phyloP scores from a whole-genome alignment of 805 yeast species.

The Ogataea nitratoaversa region DNA sequence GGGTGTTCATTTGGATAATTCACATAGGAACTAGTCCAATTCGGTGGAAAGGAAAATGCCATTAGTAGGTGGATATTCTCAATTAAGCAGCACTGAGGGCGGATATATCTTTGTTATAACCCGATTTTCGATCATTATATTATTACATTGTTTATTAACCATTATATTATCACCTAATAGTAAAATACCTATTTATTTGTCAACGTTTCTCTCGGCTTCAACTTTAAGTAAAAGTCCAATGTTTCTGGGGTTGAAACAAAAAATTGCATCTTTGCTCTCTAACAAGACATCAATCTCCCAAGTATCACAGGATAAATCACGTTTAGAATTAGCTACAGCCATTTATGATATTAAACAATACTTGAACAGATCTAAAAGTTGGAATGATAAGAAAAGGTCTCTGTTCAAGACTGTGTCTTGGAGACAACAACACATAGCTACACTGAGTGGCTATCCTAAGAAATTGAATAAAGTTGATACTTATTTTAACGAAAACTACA shows the following conservation, averaged over 20 bases:
- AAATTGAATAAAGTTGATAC: constrained; percentile 49
- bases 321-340: constrained; percentile 33
- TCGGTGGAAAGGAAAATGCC: no score
- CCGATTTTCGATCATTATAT: constrained; percentile 25
- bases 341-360: constrained; percentile 46
- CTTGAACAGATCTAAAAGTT: constrained; percentile 32
- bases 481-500: constrained; percentile 44
- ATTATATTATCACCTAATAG: constrained; percentile 21
- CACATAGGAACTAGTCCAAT: no score
- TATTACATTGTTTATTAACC: constrained; percentile 20
- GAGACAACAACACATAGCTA: constrained; percentile 54
- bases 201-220: constrained; percentile 27
- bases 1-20: no score
- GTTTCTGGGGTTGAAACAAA: constrained; percentile 15
- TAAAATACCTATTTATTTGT: constrained; percentile 20
- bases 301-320: constrained; percentile 9
- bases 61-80: background rate
- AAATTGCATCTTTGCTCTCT: constrained; percentile 3
- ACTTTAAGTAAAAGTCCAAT: constrained; percentile 24
- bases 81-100: background rate
- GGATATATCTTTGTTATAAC: constrained; percentile 24
- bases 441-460: constrained; percentile 47
- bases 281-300: constrained; percentile 3
- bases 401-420: constrained; percentile 45
- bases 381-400: constrained; percentile 43